Percentiles rank a stretch among this genome's conserved stretches.
phyloP scores from a whole-genome alignment of 202 grass and related monocot genomes.

The Brachypodium distachyon region DNA sequence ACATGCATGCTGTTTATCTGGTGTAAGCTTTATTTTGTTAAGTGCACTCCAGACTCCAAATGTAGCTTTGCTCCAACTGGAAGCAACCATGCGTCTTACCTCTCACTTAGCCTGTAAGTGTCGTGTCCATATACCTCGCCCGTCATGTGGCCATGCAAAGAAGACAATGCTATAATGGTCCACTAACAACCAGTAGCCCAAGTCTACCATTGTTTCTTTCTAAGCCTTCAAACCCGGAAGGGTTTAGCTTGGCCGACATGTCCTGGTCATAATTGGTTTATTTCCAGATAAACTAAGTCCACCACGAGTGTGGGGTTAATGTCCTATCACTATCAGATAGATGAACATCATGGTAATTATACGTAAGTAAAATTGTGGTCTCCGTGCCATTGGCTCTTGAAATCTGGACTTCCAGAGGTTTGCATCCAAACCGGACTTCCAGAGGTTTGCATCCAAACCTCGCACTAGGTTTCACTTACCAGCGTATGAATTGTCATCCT shows the following conservation, averaged over 20 bases:
- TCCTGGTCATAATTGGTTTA: not conserved
- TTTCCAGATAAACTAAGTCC: not conserved
- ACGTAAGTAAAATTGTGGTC: not conserved
- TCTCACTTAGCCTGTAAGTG: not conserved
- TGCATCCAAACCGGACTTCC: not conserved
- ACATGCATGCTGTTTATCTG: not conserved
- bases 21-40: not conserved
- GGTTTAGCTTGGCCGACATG: not conserved
- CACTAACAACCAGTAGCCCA: not conserved
- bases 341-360: not conserved
- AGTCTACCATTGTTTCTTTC: not conserved
- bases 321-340: not conserved
- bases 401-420: not conserved
- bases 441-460: not conserved
- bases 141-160: not conserved
- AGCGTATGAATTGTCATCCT: not conserved
- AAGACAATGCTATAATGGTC: not conserved
- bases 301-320: not conserved
- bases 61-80: not conserved
- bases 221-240: not conserved
- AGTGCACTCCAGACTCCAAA: not conserved
- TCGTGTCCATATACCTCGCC: not conserved
- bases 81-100: not conserved
- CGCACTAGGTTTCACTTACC: not conserved
- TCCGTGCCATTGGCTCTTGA: not conserved